Evolutionary conservation across 2,329 filamentous ascomycete species (phyloP).

Genomic region (Colletotrichum destructivum): DNA sequence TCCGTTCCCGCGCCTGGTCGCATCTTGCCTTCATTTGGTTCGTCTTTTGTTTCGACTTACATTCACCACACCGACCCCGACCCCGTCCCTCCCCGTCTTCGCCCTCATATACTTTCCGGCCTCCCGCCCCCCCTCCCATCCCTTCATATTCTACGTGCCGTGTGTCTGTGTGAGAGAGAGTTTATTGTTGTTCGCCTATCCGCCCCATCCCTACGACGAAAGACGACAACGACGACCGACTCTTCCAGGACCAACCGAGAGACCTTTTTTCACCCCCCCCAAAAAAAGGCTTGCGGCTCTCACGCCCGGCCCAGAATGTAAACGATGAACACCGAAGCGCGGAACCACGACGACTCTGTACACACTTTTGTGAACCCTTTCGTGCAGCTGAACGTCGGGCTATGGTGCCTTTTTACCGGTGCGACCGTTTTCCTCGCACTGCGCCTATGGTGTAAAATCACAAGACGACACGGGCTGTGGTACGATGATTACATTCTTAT

Average conservation of each 20-base stretch:
- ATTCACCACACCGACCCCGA: too few species aligned
- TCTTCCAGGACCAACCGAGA: too few species aligned
- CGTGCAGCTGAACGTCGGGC: conserved; percentile 50
- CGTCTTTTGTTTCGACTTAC: conserved; percentile 33
- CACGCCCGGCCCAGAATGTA: conserved; percentile 36
- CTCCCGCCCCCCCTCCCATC: neutral
- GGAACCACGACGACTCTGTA: conserved; percentile 46
- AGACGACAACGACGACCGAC: too few species aligned
- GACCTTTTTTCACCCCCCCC: too few species aligned
- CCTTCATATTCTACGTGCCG: neutral
- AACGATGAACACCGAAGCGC: conserved; percentile 31
- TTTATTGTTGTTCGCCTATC: neutral
- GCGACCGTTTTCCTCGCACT: conserved; percentile 51
- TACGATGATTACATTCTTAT: conserved; percentile 58
- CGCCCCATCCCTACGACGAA: neutral
- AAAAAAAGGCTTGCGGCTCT: conserved; percentile 12
- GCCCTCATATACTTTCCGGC: neutral
- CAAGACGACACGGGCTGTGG: conserved; percentile 54
- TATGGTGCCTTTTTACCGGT: conserved; percentile 53
- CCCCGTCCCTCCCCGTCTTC: neutral
- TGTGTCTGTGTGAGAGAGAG: neutral
- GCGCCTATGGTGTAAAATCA: conserved; percentile 54
- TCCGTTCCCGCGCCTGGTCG: conserved; percentile 32
- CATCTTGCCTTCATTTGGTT: conserved; percentile 36
- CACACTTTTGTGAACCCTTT: conserved; percentile 49